These are phyloP conservation scores for Metschnikowia proteae DNA, from an alignment of 805 yeast species.

Conservation along the genomic window DNA sequence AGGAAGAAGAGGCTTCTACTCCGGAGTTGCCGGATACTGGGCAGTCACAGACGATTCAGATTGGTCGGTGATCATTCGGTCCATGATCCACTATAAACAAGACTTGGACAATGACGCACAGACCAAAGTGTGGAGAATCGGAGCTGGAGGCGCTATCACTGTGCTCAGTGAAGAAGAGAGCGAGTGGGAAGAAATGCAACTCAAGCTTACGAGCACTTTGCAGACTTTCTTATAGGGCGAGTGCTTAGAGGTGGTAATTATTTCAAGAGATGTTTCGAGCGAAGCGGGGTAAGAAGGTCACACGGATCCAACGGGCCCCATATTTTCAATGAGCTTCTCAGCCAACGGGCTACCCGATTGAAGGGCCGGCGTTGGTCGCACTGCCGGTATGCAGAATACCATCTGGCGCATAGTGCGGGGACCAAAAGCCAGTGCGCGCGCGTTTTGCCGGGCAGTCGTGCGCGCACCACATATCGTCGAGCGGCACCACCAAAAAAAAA, in stretches of 20 bases:
- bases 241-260: no score
- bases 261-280: neutral
- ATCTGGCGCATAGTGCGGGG: neutral
- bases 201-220: constrained; percentile 75
- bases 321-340: no score
- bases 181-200: constrained; percentile 89
- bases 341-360: no score
- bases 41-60: constrained; percentile 81
- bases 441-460: constrained; percentile 1
- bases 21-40: constrained; percentile 97
- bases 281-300: no score
- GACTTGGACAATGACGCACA: constrained; percentile 35
- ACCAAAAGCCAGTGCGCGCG: constrained; percentile 1
- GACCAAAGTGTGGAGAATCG: constrained; percentile 65
- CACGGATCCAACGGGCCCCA: no score
- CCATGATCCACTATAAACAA: constrained; percentile 62
- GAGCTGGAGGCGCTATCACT: constrained; percentile 98
- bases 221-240: constrained; percentile 51
- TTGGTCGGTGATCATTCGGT: constrained; percentile 94
- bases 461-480: constrained; percentile 4
- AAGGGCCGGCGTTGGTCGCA: no score
- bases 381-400: no score
- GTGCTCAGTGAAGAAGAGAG: constrained; percentile 76
- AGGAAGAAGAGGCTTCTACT: constrained; percentile 75
- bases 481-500: constrained; percentile 1